Percentiles rank a stretch among this genome's conserved stretches.
Conservation (phyloP, 23 red algal genomes). For the Gracilaria caudata region DNA sequence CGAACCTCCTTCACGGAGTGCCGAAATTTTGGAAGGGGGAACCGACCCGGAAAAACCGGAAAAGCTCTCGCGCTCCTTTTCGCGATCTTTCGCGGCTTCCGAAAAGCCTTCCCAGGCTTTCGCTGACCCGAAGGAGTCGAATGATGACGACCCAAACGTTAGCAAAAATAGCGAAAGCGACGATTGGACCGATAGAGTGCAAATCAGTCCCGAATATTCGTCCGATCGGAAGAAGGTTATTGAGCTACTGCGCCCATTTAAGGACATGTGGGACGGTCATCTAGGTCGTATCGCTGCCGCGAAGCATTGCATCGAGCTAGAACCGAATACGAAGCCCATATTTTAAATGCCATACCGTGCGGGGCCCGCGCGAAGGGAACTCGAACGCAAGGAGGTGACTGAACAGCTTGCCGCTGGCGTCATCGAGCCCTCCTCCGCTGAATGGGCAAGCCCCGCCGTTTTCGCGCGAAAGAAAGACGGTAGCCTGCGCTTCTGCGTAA, state of each 20-base stretch:
- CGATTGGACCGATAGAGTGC: neutral
- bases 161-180: too few relatives aligned
- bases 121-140: too few relatives aligned
- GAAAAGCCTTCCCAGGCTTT: too few relatives aligned
- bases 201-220: neutral
- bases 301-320: neutral
- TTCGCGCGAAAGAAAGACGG: constrained; percentile 46
- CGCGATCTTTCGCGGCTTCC: too few relatives aligned
- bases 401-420: too few relatives aligned
- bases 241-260: neutral
- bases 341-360: neutral
- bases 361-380: too few relatives aligned
- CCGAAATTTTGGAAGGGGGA: neutral
- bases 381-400: too few relatives aligned
- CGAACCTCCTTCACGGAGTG: neutral
- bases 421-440: neutral
- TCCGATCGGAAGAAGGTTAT: neutral
- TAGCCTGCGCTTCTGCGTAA: constrained; percentile 5
- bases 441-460: too few relatives aligned
- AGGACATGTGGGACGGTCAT: neutral
- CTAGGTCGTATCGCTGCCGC: neutral
- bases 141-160: too few relatives aligned
- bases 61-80: too few relatives aligned
- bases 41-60: neutral
- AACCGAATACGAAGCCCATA: neutral